Conservation (phyloP, 805 yeast species). For the Lachancea sp. region DNA sequence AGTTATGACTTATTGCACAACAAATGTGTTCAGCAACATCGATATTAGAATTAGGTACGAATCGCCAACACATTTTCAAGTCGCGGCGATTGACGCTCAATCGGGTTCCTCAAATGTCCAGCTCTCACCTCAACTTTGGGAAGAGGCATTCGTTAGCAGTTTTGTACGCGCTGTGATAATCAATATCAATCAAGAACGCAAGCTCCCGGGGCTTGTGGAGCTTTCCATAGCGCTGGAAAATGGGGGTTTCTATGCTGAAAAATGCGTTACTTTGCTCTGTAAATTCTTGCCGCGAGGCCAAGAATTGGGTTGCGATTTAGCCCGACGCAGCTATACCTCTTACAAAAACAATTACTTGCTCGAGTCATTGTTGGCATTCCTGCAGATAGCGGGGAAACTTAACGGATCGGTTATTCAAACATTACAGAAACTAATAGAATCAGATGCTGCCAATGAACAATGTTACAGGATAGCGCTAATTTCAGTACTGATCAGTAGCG, state of each 20-base stretch:
- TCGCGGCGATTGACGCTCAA: slow-evolving; percentile 28
- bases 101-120: slow-evolving; percentile 26
- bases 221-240: slow-evolving; percentile 37
- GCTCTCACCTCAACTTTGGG: slow-evolving; percentile 43
- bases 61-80: slow-evolving; percentile 28
- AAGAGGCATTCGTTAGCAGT: slow-evolving; percentile 53
- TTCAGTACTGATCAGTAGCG: slow-evolving; percentile 20
- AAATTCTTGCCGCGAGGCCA: slow-evolving; percentile 43
- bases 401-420: slow-evolving; percentile 17
- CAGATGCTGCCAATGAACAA: slow-evolving; percentile 18
- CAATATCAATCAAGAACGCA: slow-evolving; percentile 48
- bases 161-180: slow-evolving; percentile 50
- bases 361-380: slow-evolving; percentile 37
- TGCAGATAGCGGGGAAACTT: slow-evolving; percentile 21
- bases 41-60: slow-evolving; percentile 65
- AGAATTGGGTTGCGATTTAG: slow-evolving; percentile 39
- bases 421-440: slow-evolving; percentile 13
- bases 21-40: slow-evolving; percentile 64
- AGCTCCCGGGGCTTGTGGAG: slow-evolving; percentile 53
- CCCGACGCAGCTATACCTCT: slow-evolving; percentile 29
- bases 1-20: slow-evolving; percentile 51
- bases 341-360: slow-evolving; percentile 46
- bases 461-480: slow-evolving; percentile 23
- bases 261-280: slow-evolving; percentile 36
- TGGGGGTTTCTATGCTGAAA: slow-evolving; percentile 20